Evolutionary conservation across 2,329 filamentous ascomycete species (phyloP).

Genomic region (Lecanicillium sp.): DNA sequence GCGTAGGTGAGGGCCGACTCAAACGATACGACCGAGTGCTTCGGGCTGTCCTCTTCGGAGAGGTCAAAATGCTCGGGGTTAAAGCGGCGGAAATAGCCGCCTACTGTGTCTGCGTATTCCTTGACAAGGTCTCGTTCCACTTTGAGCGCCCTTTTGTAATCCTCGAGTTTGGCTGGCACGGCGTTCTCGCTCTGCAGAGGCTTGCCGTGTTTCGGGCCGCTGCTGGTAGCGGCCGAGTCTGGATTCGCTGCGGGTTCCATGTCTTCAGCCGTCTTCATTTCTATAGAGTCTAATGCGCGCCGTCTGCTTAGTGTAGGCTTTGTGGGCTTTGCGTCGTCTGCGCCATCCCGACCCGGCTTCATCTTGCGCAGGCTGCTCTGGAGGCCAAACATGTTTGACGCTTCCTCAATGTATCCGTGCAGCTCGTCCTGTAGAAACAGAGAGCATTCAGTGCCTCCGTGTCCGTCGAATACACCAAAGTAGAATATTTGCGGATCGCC

Average conservation of each 20-base stretch:
- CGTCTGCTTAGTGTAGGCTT: conserved; percentile 22
- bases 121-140: conserved; percentile 65
- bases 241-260: conserved; percentile 27
- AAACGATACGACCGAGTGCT: conserved; percentile 46
- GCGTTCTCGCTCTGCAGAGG: conserved; percentile 31
- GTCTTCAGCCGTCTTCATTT: conserved; percentile 43
- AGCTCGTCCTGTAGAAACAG: conserved; percentile 77
- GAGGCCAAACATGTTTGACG: conserved; percentile 68
- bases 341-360: conserved; percentile 22
- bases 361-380: conserved; percentile 61
- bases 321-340: conserved; percentile 10
- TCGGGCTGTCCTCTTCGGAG: conserved; percentile 19
- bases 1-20: conserved; percentile 83
- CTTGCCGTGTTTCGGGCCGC: conserved; percentile 27
- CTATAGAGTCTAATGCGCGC: conserved; percentile 25
- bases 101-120: conserved; percentile 76
- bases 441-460: conserved; percentile 84
- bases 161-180: conserved; percentile 42
- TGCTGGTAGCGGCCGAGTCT: conserved; percentile 23
- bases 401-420: conserved; percentile 82
- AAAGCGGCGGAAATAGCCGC: conserved; percentile 91
- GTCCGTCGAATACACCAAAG: conserved; percentile 93
- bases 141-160: conserved; percentile 54
- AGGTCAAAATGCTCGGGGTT: conserved; percentile 66
- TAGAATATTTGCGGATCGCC: conserved; percentile 97